Percentiles rank a stretch among this genome's conserved stretches.
Evolutionary conservation across 2,329 filamentous ascomycete species (phyloP).

Genomic region (Apiospora aurea): DNA sequence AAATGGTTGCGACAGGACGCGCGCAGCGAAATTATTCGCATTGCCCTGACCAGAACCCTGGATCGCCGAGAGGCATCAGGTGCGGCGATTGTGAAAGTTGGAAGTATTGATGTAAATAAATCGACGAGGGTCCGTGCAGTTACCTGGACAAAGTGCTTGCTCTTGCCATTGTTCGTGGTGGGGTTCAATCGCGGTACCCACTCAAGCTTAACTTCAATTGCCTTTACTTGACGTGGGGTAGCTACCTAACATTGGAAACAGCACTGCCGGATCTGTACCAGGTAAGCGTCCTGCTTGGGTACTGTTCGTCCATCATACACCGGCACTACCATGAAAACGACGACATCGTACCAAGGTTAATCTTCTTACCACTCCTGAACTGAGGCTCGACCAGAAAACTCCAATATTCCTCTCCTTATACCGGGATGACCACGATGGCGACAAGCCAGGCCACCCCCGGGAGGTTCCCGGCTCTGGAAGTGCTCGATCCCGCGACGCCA

Average conservation of each 20-base stretch:
- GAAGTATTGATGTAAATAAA: background rate
- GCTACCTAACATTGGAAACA: background rate
- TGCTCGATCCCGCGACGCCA: slow-evolving; percentile 55
- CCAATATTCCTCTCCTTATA: background rate
- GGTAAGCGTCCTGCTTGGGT: background rate
- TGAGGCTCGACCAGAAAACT: background rate
- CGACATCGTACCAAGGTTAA: background rate
- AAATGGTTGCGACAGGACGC: background rate
- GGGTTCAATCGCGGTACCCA: background rate
- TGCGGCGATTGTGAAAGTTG: too few species aligned
- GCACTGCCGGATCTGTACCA: background rate
- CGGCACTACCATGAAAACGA: background rate
- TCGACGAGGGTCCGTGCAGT: background rate
- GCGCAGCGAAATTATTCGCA: background rate
- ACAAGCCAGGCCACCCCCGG: background rate
- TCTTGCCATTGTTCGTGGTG: background rate
- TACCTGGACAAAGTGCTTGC: background rate
- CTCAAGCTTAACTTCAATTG: background rate
- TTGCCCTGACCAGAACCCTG: background rate
- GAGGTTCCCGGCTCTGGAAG: slow-evolving; percentile 48
- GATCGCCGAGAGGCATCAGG: background rate
- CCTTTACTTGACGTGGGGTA: slow-evolving; percentile 6
- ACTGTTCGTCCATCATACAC: background rate
- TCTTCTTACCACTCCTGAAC: background rate
- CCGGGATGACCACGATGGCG: background rate